Conservation (phyloP, 805 yeast genomes). For the Zygoascus bituminiphila region DNA sequence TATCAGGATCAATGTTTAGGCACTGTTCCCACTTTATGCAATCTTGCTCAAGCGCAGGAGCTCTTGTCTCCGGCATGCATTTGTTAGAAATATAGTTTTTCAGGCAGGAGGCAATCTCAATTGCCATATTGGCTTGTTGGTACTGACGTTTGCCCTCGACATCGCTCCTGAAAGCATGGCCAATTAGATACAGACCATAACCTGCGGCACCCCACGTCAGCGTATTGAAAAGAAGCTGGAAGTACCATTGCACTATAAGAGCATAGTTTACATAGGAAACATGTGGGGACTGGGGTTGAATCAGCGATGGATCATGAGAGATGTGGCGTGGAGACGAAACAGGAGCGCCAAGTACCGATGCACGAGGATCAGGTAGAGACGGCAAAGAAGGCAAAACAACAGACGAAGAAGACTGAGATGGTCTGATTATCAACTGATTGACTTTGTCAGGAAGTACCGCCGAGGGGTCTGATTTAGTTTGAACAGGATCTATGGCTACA, state of each 20-base stretch:
- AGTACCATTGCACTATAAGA: background rate
- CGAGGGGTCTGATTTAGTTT: background rate
- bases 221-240: background rate
- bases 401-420: background rate
- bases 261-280: background rate
- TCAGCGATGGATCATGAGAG: background rate
- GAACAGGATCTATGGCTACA: background rate
- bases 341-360: background rate
- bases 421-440: background rate
- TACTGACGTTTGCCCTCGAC: background rate
- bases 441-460: background rate
- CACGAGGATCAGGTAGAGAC: background rate
- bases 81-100: conserved; percentile 59
- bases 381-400: background rate
- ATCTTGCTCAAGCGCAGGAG: conserved; percentile 62
- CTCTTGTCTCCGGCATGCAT: conserved; percentile 50
- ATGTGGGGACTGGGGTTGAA: background rate
- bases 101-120: conserved; percentile 57
- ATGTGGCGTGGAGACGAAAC: too few relatives aligned
- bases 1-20: conserved; percentile 66
- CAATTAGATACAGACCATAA: background rate
- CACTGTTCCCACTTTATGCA: conserved; percentile 73
- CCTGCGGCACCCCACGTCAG: background rate
- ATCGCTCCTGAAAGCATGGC: background rate
- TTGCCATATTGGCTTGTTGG: conserved; percentile 16